phyloP scores from a whole-genome alignment of 148 eudicot genomes.

The Dysphania ambrosioides region DNA sequence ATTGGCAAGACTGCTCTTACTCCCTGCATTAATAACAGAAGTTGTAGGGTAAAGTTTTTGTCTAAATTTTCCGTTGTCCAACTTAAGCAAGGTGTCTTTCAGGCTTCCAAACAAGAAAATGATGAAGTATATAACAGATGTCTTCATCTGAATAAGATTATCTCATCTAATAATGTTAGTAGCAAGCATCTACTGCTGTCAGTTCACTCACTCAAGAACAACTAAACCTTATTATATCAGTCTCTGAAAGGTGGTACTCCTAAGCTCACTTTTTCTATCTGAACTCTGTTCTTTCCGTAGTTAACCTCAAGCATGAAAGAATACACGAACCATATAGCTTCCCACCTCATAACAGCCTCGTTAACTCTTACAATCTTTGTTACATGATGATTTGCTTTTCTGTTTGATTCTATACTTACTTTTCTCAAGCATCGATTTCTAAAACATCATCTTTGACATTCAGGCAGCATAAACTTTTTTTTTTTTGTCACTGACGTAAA shows the following conservation, averaged over 20 bases:
- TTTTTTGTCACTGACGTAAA: neutral
- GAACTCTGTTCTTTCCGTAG: neutral
- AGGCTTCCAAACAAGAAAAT: too few relatives aligned
- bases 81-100: too few relatives aligned
- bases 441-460: neutral
- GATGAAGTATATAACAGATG: neutral
- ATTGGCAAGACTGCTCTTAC: neutral
- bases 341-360: neutral
- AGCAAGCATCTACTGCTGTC: too few relatives aligned
- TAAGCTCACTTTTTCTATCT: too few relatives aligned
- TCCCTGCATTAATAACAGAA: slow-evolving; percentile 8
- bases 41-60: neutral
- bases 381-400: neutral
- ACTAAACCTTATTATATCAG: too few relatives aligned
- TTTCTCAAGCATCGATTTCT: neutral
- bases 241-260: too few relatives aligned
- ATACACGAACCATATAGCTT: neutral
- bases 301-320: too few relatives aligned
- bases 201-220: too few relatives aligned
- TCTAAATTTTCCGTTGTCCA: too few relatives aligned
- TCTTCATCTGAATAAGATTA: neutral
- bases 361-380: neutral
- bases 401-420: neutral
- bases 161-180: neutral
- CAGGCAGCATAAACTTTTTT: neutral